phyloP scores from a whole-genome alignment of 2,329 filamentous ascomycete species.

The Colletotrichum tabaci region DNA sequence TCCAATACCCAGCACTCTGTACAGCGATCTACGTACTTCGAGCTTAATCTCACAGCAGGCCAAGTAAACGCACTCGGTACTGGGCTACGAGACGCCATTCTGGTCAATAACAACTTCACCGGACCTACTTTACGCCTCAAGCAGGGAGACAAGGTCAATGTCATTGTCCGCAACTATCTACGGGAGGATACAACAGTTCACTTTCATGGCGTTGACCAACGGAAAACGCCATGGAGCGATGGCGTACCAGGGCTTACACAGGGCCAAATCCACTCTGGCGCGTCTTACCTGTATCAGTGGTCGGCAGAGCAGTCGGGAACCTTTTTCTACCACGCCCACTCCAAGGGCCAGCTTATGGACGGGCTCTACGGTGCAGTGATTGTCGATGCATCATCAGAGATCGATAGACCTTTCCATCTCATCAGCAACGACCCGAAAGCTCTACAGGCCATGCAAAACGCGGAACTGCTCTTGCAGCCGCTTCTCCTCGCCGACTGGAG shows the following conservation, averaged over 20 bases:
- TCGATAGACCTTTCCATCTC: background rate
- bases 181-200: conserved; percentile 50
- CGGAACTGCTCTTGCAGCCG: conserved; percentile 21
- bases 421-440: conserved; percentile 5
- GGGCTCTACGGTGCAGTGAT: conserved; percentile 38
- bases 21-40: background rate
- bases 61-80: conserved; percentile 12
- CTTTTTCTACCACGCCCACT: conserved; percentile 37
- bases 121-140: conserved; percentile 36
- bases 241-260: conserved; percentile 62
- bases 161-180: conserved; percentile 48
- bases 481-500: conserved; percentile 42
- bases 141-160: conserved; percentile 43
- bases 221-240: conserved; percentile 59
- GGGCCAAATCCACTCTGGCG: conserved; percentile 53
- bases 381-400: background rate
- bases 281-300: conserved; percentile 53
- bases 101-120: conserved; percentile 41
- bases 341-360: conserved; percentile 31
- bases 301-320: conserved; percentile 35
- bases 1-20: too few species aligned
- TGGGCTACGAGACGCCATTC: conserved; percentile 11
- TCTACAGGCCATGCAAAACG: background rate
- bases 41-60: conserved; percentile 14
- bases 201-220: conserved; percentile 45